A percentile compares a stretch with the other conserved stretches of the same genome.
phyloP scores from a whole-genome alignment of 345 rosid genomes.

The Pistacia atlantica region DNA sequence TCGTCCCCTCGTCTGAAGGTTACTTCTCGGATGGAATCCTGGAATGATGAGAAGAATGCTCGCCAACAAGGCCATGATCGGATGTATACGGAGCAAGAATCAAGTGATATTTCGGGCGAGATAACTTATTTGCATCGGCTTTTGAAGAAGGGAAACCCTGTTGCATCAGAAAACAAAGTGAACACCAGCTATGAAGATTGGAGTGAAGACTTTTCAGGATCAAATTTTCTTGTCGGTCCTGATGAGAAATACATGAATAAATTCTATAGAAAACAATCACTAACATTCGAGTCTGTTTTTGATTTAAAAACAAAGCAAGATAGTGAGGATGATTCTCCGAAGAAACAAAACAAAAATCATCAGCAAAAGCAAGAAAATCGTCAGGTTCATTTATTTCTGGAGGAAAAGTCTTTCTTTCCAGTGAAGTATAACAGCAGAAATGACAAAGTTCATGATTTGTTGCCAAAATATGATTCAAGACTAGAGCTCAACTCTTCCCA shows the following conservation, averaged over 20 bases:
- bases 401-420: not conserved
- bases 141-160: not conserved
- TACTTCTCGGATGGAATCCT: not conserved
- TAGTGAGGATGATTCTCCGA: not conserved
- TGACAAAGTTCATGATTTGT: not conserved
- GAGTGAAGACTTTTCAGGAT: not conserved
- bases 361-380: not conserved
- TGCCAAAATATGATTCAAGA: not conserved
- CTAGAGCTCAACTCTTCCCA: constrained; percentile 1
- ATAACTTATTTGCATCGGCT: not conserved
- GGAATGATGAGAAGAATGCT: not conserved
- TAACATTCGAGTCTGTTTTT: not conserved
- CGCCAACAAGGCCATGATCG: not conserved
- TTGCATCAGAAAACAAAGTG: not conserved
- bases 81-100: not conserved
- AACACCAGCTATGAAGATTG: not conserved
- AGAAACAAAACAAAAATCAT: not conserved
- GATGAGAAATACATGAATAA: not conserved
- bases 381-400: not conserved
- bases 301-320: not conserved
- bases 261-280: not conserved
- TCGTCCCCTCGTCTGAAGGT: not conserved
- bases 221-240: not conserved
- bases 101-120: constrained; percentile 5
- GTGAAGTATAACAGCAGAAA: not conserved